Evolutionary conservation across 2,329 filamentous ascomycete species (phyloP), one percentile per base, ranked within the genome.

Genomic region (Leptographium lundbergii): DNA sequence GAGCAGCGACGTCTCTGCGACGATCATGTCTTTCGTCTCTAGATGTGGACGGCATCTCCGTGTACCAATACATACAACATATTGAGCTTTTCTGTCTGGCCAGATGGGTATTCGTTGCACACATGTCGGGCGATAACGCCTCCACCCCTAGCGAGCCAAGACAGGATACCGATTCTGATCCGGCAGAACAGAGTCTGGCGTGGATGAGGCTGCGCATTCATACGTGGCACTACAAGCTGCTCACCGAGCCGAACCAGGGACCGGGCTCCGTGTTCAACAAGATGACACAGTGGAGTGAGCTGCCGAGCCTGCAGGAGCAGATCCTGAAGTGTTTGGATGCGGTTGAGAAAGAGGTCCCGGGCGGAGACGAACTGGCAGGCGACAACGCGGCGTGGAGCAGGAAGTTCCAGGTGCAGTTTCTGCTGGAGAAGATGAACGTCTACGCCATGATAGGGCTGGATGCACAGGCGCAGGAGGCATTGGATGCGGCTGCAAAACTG

Each of bases 401-500:
- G 2, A 71, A 81, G 39, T 77, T 81, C n/a, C 80, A 77, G 66
- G 81, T 86, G 4, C 80, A 85, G 62, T 94, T 91, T 64, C 70
- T 94, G 45, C 72, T 97, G 3, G 94, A 99, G 70, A 82, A 88
- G 64, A 87, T 91, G 2, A 87, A 89, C 39, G 84, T 94, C 54
- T 85, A 92, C 69, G 90, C 91, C 27, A 83, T 95, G 67, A 86
- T 96, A 64, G 90, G 91, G 0, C 80, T 88, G 50, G 89, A 96
- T 66, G 80, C 79, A 50, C 86, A 87, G 66, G 91, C 92, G 0
- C 80, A 81, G 62, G 78, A 84, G 54, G 85, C 88, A 62, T 73
- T 99, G 6, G 78, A 85, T 27, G 74, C 81, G 59, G 91, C 91
- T 0, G 81, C 85, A 0, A 73, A 74, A 52, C 73, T 81, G 42